Base-by-base conservation (phyloP, 2,329 filamentous ascomycete genomes). In the Colletotrichum nymphaeae region DNA sequence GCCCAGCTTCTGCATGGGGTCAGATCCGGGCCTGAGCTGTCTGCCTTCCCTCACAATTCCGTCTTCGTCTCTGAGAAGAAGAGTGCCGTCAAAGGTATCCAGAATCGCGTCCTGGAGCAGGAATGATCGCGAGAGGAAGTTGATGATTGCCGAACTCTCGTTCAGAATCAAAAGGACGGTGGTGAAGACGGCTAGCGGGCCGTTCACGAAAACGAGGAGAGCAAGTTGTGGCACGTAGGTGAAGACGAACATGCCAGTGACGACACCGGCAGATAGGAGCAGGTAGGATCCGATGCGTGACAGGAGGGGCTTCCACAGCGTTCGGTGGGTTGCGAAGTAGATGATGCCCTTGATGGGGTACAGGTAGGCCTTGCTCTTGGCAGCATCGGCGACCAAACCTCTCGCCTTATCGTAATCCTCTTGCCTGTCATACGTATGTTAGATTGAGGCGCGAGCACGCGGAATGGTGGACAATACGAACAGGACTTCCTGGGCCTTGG, bases 211-310 rank as follows among this genome's bases (percentile, higher is more conserved):
- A 64, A 95, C 88, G 57, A 98, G 89, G 16, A 98, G 83, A 1
- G 95, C 93, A 28, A 95, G 89, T 85, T 98, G 96, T 0, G 96
- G 96, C 9, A 92, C 80, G 81, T 98, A 98, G 62, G 95, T 93
- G 80, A 98, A 92, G 77, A 93, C 86, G 83, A 98, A 98, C 94
- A 98, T 97, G 81, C 90, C 87, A 12, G 87, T 86, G 1, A 95
- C 92, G 58, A 98, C 92, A 57, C 90, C 89, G 11, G 92, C 82
- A 16, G 94, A 95, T 2, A 98, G 88, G 1, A 89, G 87, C 63
- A 97, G 77, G 32, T 93, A 95, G 3, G 89, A 88, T 1, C 86
- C 80, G 57, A 92, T 81, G 72, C 87, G 87, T 7, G 86, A 88
- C 49, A 88, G 76, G 56, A 92, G 87, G 1, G 90, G 90, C 77